Conservation (phyloP, 2,329 filamentous ascomycete species). For the Diaporthe sp. region DNA sequence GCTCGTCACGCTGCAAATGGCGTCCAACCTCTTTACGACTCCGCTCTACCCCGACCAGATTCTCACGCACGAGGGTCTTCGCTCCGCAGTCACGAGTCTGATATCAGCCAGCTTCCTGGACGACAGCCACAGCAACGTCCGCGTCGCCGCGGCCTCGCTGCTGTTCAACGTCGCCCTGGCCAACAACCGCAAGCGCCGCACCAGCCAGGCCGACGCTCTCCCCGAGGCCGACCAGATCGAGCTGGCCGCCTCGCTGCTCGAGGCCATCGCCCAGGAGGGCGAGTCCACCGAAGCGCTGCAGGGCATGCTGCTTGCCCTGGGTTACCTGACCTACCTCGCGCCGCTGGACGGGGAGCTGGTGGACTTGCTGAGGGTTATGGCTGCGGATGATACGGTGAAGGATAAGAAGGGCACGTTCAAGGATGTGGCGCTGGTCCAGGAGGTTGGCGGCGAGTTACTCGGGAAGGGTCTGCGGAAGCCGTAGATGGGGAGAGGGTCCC, state of each 20-base stretch:
- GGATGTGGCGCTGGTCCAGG: conserved; percentile 67
- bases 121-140: conserved; percentile 77
- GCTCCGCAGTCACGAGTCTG: conserved; percentile 73
- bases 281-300: conserved; percentile 79
- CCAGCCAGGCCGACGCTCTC: conserved; percentile 69
- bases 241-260: conserved; percentile 82
- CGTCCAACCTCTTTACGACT: conserved; percentile 87
- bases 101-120: conserved; percentile 85
- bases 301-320: conserved; percentile 81
- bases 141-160: conserved; percentile 85
- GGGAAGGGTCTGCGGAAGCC: conserved; percentile 61
- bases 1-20: conserved; percentile 84
- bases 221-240: conserved; percentile 82
- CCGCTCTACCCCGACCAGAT: conserved; percentile 77
- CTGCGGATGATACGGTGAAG: conserved; percentile 75
- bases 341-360: conserved; percentile 80
- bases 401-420: conserved; percentile 69
- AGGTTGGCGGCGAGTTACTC: conserved; percentile 65
- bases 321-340: conserved; percentile 79
- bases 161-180: conserved; percentile 84
- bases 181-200: conserved; percentile 74
- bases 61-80: conserved; percentile 63
- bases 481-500: not conserved
- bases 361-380: conserved; percentile 83
- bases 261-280: conserved; percentile 73